Conservation (phyloP, 768 basidiomycete species). For the Russula compacta region DNA sequence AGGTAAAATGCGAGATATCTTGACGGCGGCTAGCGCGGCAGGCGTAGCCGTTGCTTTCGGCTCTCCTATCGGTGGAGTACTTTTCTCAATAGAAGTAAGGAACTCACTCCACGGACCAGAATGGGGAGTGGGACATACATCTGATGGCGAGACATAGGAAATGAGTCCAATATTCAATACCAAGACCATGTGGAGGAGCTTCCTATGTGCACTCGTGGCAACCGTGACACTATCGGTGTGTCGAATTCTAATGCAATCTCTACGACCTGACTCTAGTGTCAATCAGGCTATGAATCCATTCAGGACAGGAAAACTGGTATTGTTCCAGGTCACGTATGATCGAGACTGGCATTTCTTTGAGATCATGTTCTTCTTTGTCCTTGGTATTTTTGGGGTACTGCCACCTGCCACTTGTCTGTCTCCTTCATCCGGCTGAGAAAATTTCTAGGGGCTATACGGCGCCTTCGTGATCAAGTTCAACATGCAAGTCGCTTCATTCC, state of each 20-base stretch:
- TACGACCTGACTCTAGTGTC: background rate
- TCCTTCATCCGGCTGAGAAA: background rate
- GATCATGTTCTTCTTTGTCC: conserved; percentile 89
- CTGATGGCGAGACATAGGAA: conserved; percentile 49
- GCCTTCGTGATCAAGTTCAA: conserved; percentile 97
- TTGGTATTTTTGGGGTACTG: conserved; percentile 88
- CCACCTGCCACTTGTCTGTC: background rate
- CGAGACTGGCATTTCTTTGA: conserved; percentile 99
- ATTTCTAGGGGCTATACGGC: conserved; percentile 81
- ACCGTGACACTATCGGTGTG: conserved; percentile 92
- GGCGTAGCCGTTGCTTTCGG: conserved; percentile 99
- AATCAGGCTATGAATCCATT: conserved; percentile 94
- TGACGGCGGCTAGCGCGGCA: conserved; percentile 93
- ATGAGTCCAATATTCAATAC: conserved; percentile 98
- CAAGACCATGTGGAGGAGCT: conserved; percentile 97
- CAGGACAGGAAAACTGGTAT: conserved; percentile 92
- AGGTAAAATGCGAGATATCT: conserved; percentile 82
- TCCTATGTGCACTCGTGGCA: conserved; percentile 94
- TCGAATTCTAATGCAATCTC: background rate
- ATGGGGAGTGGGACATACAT: background rate
- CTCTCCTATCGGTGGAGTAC: conserved; percentile 92
- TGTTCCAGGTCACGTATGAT: conserved; percentile 97
- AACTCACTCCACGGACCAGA: background rate
- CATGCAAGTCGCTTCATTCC: conserved; percentile 88
- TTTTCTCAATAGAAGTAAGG: conserved; percentile 91